A percentile compares a stretch with the other conserved stretches of the same genome.
phyloP scores from a whole-genome alignment of 2,329 filamentous ascomycete species.

The Parafenestella ontariensis region DNA sequence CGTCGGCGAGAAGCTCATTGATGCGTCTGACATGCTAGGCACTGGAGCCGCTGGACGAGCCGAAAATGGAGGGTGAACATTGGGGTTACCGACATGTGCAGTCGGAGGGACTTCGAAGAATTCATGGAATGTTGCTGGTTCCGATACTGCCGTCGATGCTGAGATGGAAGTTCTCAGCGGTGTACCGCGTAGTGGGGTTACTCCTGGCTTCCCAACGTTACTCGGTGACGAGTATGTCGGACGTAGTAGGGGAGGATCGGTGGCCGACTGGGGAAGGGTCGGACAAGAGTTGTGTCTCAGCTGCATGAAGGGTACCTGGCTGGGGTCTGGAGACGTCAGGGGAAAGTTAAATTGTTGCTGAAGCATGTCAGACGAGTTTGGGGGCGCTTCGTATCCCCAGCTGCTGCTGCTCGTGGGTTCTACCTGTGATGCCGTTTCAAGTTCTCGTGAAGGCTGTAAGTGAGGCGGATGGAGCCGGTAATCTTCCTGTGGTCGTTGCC shows the following conservation, averaged over 20 bases:
- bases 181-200: neutral
- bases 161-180: neutral
- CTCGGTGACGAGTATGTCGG: constrained; percentile 19
- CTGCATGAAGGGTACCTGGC: constrained; percentile 1
- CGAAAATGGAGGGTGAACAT: constrained; percentile 23
- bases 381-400: neutral
- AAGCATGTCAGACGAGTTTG: constrained; percentile 1
- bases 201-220: neutral
- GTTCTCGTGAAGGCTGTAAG: neutral
- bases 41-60: constrained; percentile 21
- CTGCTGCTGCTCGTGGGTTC: neutral
- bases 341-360: neutral
- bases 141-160: neutral
- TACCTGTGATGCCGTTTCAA: neutral
- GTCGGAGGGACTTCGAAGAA: constrained; percentile 9
- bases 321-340: constrained; percentile 1
- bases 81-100: constrained; percentile 6
- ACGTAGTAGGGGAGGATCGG: constrained; percentile 9
- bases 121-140: constrained; percentile 6
- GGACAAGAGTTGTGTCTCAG: constrained; percentile 30
- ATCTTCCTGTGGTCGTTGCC: constrained; percentile 13
- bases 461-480: constrained; percentile 9
- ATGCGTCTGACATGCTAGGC: constrained; percentile 9
- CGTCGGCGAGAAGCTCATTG: constrained; percentile 9
- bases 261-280: constrained; percentile 13